Conservation (phyloP, 1,284 basidiomycete genomes). For the Sporisorium exsertum region DNA sequence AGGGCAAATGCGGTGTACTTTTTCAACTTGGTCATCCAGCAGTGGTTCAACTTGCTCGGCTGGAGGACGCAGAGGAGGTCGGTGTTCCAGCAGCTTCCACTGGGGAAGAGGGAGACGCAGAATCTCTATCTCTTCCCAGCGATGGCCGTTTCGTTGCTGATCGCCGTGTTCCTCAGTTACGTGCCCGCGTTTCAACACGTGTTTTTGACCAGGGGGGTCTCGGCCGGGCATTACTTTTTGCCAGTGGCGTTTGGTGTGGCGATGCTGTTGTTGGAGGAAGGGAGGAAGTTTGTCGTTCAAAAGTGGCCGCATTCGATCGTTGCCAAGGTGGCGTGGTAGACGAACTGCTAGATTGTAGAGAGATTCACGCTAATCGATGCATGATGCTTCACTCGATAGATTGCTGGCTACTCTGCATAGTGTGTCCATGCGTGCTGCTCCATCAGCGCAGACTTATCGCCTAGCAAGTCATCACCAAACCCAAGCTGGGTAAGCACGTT, state of each 20-base stretch:
- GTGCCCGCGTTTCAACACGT: conserved; percentile 41
- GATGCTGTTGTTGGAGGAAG: conserved; percentile 68
- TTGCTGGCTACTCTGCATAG: conserved; percentile 10
- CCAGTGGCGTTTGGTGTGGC: conserved; percentile 71
- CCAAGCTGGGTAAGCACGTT: conserved; percentile 31
- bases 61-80: conserved; percentile 73
- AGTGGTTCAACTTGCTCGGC: conserved; percentile 72
- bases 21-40: conserved; percentile 78
- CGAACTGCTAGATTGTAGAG: neutral
- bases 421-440: conserved; percentile 33
- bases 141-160: conserved; percentile 38
- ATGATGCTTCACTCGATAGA: neutral
- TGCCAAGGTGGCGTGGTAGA: conserved; percentile 62
- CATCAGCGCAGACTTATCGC: conserved; percentile 11
- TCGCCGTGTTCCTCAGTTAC: conserved; percentile 51
- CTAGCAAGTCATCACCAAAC: conserved; percentile 14
- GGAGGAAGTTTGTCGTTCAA: conserved; percentile 57
- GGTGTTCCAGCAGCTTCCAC: conserved; percentile 63
- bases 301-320: conserved; percentile 49
- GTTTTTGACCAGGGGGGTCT: conserved; percentile 64
- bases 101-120: conserved; percentile 25
- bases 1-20: conserved; percentile 70
- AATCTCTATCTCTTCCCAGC: conserved; percentile 52
- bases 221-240: conserved; percentile 73
- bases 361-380: neutral